Evolutionary conservation across 495 filamentous ascomycete genomes (phyloP).

Genomic region (Rhypophila decipiens): DNA sequence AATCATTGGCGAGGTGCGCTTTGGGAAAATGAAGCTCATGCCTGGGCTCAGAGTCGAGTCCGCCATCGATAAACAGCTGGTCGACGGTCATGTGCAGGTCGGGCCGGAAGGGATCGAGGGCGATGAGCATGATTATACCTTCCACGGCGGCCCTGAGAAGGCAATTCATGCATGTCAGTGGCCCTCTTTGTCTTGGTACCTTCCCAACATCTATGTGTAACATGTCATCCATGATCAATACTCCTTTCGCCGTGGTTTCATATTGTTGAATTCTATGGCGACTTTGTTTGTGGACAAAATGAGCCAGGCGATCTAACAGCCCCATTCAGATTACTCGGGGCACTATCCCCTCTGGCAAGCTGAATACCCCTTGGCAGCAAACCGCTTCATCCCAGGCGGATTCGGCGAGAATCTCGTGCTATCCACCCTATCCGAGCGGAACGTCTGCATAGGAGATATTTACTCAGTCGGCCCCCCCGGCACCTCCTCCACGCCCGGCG

Average conservation of each 20-base stretch:
- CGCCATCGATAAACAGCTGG: slow-evolving; percentile 47
- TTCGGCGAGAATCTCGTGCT: slow-evolving; percentile 55
- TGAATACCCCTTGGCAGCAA: slow-evolving; percentile 36
- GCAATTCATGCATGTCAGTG: slow-evolving; percentile 49
- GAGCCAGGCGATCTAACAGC: too few species aligned
- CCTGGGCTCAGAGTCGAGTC: slow-evolving; percentile 34
- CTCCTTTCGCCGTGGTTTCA: too few species aligned
- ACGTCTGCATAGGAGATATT: slow-evolving; percentile 53
- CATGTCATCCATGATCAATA: too few species aligned
- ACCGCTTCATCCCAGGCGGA: slow-evolving; percentile 41
- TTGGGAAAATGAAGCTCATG: slow-evolving; percentile 45
- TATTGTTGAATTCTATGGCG: too few species aligned
- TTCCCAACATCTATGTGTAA: too few species aligned
- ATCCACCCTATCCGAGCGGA: slow-evolving; percentile 46
- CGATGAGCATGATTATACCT: slow-evolving; percentile 51
- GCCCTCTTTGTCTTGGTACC: too few species aligned
- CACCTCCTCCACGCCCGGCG: background rate
- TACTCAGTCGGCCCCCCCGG: slow-evolving; percentile 24
- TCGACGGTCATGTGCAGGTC: slow-evolving; percentile 34
- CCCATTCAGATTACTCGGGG: slow-evolving; percentile 35
- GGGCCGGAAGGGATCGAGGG: slow-evolving; percentile 39
- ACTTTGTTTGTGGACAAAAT: too few species aligned
- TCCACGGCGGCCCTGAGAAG: slow-evolving; percentile 50
- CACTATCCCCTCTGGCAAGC: slow-evolving; percentile 46
- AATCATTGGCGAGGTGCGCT: slow-evolving; percentile 46